Evolutionary conservation across 805 yeast genomes (phyloP).

Genomic region (Sungouiozyma ichnusensis): DNA sequence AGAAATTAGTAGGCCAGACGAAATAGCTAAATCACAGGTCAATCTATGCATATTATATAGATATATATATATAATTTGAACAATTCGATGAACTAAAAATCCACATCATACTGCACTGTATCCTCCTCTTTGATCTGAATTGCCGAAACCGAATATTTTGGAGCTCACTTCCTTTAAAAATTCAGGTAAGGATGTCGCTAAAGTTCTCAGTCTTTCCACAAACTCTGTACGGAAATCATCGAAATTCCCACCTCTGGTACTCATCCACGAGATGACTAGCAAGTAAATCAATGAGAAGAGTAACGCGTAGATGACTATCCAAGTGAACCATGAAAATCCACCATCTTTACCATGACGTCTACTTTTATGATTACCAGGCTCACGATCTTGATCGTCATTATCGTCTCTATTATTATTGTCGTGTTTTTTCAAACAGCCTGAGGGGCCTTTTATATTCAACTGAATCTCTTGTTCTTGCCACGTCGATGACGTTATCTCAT

Average conservation of each 20-base stretch:
- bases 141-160: slow-evolving; percentile 44
- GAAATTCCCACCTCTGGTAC: slow-evolving; percentile 54
- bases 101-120: slow-evolving; percentile 71
- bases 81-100: too few species aligned
- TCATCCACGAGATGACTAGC: slow-evolving; percentile 59
- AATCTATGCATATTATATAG: too few species aligned
- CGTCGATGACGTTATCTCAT: slow-evolving; percentile 13
- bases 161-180: slow-evolving; percentile 58
- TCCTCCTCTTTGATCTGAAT: slow-evolving; percentile 56
- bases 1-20: slow-evolving; percentile 29
- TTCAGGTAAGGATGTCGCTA: slow-evolving; percentile 49
- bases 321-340: slow-evolving; percentile 47
- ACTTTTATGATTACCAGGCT: slow-evolving; percentile 14
- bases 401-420: slow-evolving; percentile 17
- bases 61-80: slow-evolving; percentile 2
- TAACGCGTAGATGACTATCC: slow-evolving; percentile 62
- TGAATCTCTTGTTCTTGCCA: slow-evolving; percentile 21
- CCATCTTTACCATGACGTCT: slow-evolving; percentile 18
- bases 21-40: slow-evolving; percentile 1
- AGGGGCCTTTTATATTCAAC: slow-evolving; percentile 32
- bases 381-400: slow-evolving; percentile 13
- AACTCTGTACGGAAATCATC: slow-evolving; percentile 69
- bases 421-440: slow-evolving; percentile 32
- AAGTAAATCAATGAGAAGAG: slow-evolving; percentile 65
- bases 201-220: slow-evolving; percentile 52